Base-by-base conservation (phyloP, 176 grass and related monocot species). In the Hsuehochloa calcarea region DNA sequence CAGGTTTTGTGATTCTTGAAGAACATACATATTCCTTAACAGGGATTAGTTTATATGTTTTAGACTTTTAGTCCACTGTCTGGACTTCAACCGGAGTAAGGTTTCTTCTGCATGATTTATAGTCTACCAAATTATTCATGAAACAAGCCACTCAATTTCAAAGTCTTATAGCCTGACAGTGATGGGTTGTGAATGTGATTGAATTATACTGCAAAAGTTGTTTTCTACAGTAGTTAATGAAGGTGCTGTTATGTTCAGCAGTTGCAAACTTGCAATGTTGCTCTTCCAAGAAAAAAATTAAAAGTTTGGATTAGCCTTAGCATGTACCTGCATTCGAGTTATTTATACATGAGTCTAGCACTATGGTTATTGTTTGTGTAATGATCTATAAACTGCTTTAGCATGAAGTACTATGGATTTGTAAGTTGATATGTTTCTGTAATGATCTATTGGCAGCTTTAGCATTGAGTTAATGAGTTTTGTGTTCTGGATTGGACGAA, bases 1-100 rank as follows among this genome's bases (percentile, higher is more conserved):
- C 12, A 37, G 14, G 4, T 67, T 80, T 50, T 47, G 78, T 45
- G 68, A 54, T 51, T 68, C 65, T 80, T 68, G 17, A 10, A 51
- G 43, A 80, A 39, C 22, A 68, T 26, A 64, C 6, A 10, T 38
- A 54, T 68, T 37, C 17, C 55, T 64, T 79, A 27, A 64, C 29
- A 37, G 29, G 8, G 6, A 12, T 3, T 31, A 22, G 44, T 63
- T 75, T 60, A 10, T 68, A 35, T 62, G 23, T 69, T 73, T 15
- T 83, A 72, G 40, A 37, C 10, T 54, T 73, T 15, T 83, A 61
- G 26, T 49, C 17, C 58, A 43, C 72, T 85, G 69, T 58, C 78
- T 25, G 44, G 68, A 39, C 17, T 72, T 49, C 35, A 87, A 60
- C 43, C 41, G 39, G 54, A 70, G 50, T 85, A 85, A 23, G 55